Evolutionary conservation across 495 filamentous ascomycete genomes (phyloP).

Genomic region (Aspergillus panamensis): DNA sequence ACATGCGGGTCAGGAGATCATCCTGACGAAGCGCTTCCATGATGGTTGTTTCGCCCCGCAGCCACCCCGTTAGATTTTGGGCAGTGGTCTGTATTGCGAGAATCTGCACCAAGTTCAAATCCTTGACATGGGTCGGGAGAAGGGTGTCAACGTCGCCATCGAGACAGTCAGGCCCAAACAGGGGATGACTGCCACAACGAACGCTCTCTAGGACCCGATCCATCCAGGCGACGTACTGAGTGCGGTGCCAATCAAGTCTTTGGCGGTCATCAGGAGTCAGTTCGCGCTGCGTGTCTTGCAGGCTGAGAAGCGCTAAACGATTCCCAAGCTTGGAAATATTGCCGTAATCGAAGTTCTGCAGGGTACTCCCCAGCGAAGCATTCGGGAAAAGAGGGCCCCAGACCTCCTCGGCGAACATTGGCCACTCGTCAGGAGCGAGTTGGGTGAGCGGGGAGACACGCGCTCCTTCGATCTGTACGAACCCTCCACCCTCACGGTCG

Average conservation of each 20-base stretch:
- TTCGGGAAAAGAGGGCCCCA: slow-evolving; percentile 6
- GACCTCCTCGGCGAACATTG: slow-evolving; percentile 8
- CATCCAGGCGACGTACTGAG: slow-evolving; percentile 5
- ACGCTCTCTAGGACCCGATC: neutral
- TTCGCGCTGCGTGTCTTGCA: neutral
- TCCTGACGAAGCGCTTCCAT: slow-evolving; percentile 7
- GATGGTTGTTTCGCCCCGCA: neutral
- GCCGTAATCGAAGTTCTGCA: neutral
- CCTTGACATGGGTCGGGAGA: neutral
- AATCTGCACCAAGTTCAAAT: neutral
- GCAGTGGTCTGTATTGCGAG: neutral
- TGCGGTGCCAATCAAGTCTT: neutral
- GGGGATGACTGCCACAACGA: neutral
- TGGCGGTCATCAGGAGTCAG: neutral
- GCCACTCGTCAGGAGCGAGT: neutral
- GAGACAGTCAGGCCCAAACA: neutral
- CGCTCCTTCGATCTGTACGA: slow-evolving; percentile 10
- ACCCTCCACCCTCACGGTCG: neutral
- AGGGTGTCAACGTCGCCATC: neutral
- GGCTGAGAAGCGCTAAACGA: neutral
- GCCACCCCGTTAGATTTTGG: neutral
- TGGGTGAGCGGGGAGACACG: slow-evolving; percentile 2
- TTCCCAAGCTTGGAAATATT: neutral
- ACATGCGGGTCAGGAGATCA: slow-evolving; percentile 17
- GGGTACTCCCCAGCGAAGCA: neutral